phyloP scores from a whole-genome alignment of 768 basidiomycete genomes.

The Mycena rebaudengoi region DNA sequence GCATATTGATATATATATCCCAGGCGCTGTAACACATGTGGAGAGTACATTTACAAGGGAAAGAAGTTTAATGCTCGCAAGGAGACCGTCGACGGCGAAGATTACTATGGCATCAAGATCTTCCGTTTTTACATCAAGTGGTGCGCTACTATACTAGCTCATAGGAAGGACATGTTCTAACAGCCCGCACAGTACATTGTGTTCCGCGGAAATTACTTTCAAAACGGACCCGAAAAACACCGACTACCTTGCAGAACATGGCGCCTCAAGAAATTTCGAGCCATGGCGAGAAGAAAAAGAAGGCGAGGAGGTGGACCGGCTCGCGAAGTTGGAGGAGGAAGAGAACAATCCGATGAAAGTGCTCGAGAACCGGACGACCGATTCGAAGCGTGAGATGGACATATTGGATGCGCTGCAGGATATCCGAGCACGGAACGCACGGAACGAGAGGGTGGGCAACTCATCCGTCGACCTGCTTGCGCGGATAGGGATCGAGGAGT shows the following conservation, averaged over 20 bases:
- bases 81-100: conserved; percentile 96
- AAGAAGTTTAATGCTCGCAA: conserved; percentile 99
- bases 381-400: conserved; percentile 98
- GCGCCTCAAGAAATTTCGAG: conserved; percentile 97
- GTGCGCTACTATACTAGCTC: conserved; percentile 52
- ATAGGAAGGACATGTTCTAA: conserved; percentile 22
- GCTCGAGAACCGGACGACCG: conserved; percentile 90
- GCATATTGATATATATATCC: conserved; percentile 13
- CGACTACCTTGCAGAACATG: conserved; percentile 93
- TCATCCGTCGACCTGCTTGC: conserved; percentile 68
- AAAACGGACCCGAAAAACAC: conserved; percentile 99
- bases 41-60: conserved; percentile 98
- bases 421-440: conserved; percentile 84
- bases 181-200: conserved; percentile 72
- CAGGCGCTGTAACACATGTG: conserved; percentile 94
- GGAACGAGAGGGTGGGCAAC: conserved; percentile 87
- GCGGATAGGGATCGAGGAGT: conserved; percentile 69
- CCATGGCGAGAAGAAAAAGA: conserved; percentile 91
- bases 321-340: conserved; percentile 88
- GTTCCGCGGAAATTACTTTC: conserved; percentile 99
- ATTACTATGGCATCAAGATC: conserved; percentile 98
- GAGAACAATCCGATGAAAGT: conserved; percentile 98
- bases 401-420: conserved; percentile 96
- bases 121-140: conserved; percentile 95
- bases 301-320: conserved; percentile 82